Evolutionary conservation across 129 eudicot genomes (phyloP), one percentile per base, ranked within the genome.

Genomic region (Scalesia atractyloides): DNA sequence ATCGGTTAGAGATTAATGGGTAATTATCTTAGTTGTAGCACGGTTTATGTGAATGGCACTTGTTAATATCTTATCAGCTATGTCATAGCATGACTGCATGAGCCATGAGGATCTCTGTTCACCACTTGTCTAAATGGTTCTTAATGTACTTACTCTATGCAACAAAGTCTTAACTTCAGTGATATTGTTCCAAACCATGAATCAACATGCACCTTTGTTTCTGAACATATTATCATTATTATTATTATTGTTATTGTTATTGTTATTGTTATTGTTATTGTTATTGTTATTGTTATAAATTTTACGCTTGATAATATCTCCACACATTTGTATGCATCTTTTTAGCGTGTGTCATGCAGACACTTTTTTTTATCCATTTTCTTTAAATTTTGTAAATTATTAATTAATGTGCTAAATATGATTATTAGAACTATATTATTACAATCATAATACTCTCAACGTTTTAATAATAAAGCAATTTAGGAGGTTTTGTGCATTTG

Each of bases 401-500:
- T 56, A 20, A 4, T 24, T 54, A 20, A 22, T 56, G 36, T 57
- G 64, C 64, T 58, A 58, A 58, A 58, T 57, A 57, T 57, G 36
- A 57, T 12, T 58, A 24, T 24, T 58, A 58, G 37, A 58, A 22
- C 10, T 12, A 22, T 58, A 53, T 24, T 3, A 24, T 58, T 58
- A 22, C 16, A 22, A 11, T 58, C 4, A 12, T 58, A 24, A 22
- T 24, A 58, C 3, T 58, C 64, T 22, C 16, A 24, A 58, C 30
- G 4, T 58, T 58, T 10, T 58, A 24, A 24, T 20, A 12, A 58
- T 58, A 58, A 11, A 58, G 64, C 37, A 58, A 11, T 22, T 58
- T 22, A 22, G 39, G 64, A 58, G 9, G 39, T 58, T 24, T 53
- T 58, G 64, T 58, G 64, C 17, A 11, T 58, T 24, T 58, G 39